A percentile compares a stretch with the other conserved stretches of the same genome.
phyloP scores from a whole-genome alignment of 176 grass and related monocot species.

The Aegilops longissima region DNA sequence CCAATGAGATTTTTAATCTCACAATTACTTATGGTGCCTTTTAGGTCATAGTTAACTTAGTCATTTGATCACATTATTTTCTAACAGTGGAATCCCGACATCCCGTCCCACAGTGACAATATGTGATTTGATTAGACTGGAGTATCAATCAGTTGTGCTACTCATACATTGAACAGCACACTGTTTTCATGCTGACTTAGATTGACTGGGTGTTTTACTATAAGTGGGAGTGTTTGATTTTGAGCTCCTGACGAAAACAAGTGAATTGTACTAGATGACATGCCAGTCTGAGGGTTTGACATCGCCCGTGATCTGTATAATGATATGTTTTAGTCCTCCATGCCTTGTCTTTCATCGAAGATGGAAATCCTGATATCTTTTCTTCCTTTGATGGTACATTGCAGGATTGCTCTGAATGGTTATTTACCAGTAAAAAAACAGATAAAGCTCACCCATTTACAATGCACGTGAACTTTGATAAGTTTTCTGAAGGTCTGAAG shows the following conservation, averaged over 20 bases:
- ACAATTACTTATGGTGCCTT: neutral
- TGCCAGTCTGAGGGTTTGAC: neutral
- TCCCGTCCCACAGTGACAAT: neutral
- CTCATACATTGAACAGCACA: neutral
- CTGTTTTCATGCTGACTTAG: neutral
- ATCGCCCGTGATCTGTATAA: neutral
- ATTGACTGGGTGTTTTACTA: neutral
- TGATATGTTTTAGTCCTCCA: neutral
- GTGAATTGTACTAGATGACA: neutral
- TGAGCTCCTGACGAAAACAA: neutral
- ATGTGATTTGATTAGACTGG: neutral
- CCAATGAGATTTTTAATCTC: neutral
- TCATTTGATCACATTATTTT: neutral
- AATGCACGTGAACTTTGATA: slow-evolving; percentile 51
- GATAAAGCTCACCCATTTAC: slow-evolving; percentile 38
- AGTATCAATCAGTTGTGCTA: neutral
- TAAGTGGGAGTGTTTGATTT: neutral
- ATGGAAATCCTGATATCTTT: neutral
- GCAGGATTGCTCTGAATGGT: slow-evolving; percentile 65
- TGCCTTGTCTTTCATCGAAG: neutral
- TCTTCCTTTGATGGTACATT: neutral
- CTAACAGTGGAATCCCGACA: neutral
- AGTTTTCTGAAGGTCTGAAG: slow-evolving; percentile 32
- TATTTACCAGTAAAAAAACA: slow-evolving; percentile 51
- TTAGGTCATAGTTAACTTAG: neutral